Base-by-base conservation (phyloP, 352 stramenopile genomes). In the Pythium dissotocum region DNA sequence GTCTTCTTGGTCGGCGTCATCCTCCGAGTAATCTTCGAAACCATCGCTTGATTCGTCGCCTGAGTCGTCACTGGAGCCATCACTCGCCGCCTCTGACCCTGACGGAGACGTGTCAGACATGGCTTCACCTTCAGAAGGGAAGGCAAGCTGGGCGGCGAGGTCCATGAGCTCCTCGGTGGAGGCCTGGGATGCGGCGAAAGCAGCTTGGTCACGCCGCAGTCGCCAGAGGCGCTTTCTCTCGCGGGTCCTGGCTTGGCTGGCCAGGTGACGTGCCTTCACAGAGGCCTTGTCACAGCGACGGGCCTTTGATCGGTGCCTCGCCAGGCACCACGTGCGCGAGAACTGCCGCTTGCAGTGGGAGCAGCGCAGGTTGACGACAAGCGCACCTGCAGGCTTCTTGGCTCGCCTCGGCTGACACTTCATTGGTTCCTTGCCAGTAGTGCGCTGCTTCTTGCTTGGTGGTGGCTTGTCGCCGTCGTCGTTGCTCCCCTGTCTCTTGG, bases 341-440 rank as follows among this genome's bases (percentile, higher is more conserved):
- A 58, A 58, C 2, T 40, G 6, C 24, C 52, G 24, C 52, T 58
- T 58, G 52, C 28, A 58, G 24, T 2, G 28, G 21, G 51, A 35
- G 51, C 51, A 57, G n/a, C 30, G 12, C 24, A 58, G 52, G 52
- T 58, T 58, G 28, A 58, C 52, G 52, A 58, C 52, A 30, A 58
- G 52, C 24, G 32, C 26, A 30, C 24, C 52, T 18, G 28, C 52
- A 40, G 52, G 52, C 28, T 58, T 58, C 52, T 58, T 58, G 24
- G 52, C 28, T 21, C 28, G 52, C 52, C 30, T 58, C 18, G 26
- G 52, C 52, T 58, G 32, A 16, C 52, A 28, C 52, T 58, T 58
- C 52, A 42, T 58, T 33, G 52, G 38, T 10, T 44, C 38, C 38
- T 44, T 36, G 51, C 24, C 51, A 33, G 18, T 18, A 36, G 48